Conservation (phyloP, 2,329 filamentous ascomycete species). For the Apiospora aurea region DNA sequence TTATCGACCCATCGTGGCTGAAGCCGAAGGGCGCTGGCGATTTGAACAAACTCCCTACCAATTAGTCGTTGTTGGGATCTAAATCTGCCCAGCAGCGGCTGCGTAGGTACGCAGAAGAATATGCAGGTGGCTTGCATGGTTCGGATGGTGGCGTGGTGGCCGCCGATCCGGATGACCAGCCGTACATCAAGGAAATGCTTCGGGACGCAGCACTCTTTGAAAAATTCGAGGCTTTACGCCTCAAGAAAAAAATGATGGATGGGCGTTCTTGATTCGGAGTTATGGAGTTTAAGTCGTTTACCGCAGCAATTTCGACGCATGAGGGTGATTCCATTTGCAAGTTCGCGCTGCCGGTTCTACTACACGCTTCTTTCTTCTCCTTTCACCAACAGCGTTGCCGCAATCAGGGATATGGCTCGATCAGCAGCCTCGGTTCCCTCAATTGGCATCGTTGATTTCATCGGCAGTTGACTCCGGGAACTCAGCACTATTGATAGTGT, state of each 20-base stretch:
- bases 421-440: not conserved
- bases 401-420: not conserved
- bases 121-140: not conserved
- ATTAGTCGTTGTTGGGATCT: conserved; percentile 42
- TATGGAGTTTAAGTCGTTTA: not conserved
- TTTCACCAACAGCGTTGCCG: not conserved
- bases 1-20: conserved; percentile 81
- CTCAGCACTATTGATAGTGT: conserved; percentile 2
- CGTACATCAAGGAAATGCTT: not conserved
- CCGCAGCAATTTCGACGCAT: conserved; percentile 7
- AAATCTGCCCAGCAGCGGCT: not conserved
- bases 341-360: conserved; percentile 3
- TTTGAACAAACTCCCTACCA: conserved; percentile 72
- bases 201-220: not conserved
- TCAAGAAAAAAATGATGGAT: not conserved
- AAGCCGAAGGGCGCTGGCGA: conserved; percentile 70
- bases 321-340: conserved; percentile 19
- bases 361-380: conserved; percentile 2
- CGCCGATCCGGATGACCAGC: not conserved
- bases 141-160: not conserved
- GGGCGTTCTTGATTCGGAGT: not conserved
- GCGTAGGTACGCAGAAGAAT: not conserved
- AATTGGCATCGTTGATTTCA: not conserved
- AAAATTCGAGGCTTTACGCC: not conserved
- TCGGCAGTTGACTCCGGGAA: not conserved